Conservation (phyloP, 1,284 basidiomycete species). For the Pyrrhoderma lamaoense region DNA sequence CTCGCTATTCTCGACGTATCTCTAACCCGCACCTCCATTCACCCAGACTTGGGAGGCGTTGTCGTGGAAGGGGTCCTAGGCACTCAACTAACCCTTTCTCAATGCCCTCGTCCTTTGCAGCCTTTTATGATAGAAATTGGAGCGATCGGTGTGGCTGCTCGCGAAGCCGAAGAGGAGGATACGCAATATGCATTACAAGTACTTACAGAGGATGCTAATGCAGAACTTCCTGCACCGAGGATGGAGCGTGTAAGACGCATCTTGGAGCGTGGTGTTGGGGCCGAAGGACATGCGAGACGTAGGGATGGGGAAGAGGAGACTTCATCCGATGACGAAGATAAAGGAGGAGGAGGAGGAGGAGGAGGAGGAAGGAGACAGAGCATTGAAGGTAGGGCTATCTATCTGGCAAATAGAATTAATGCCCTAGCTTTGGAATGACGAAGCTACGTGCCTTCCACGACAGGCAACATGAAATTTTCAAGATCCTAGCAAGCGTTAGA, state of each 20-base stretch:
- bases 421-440: constrained; percentile 63
- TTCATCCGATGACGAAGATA: constrained; percentile 32
- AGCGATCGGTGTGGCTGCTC: constrained; percentile 45
- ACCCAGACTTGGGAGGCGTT: neutral
- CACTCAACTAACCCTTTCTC: constrained; percentile 43
- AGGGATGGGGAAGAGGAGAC: constrained; percentile 8
- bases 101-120: constrained; percentile 52
- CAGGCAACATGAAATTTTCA: constrained; percentile 63
- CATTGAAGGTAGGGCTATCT: constrained; percentile 52
- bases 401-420: constrained; percentile 70
- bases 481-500: constrained; percentile 44
- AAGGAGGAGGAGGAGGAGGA: constrained; percentile 21
- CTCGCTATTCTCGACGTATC: constrained; percentile 67
- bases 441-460: constrained; percentile 62
- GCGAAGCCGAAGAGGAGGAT: constrained; percentile 51
- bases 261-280: constrained; percentile 35
- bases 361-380: constrained; percentile 34
- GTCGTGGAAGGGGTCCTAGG: constrained; percentile 37
- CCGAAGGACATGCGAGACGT: constrained; percentile 5
- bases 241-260: constrained; percentile 56
- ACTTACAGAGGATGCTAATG: constrained; percentile 35
- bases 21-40: constrained; percentile 25
- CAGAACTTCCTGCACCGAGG: constrained; percentile 37
- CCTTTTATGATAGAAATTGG: constrained; percentile 65
- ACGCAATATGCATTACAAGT: constrained; percentile 43